A percentile compares a stretch with the other conserved stretches of the same genome.
Conservation (phyloP, 2,329 filamentous ascomycete species). For the Ophiostoma australiae region DNA sequence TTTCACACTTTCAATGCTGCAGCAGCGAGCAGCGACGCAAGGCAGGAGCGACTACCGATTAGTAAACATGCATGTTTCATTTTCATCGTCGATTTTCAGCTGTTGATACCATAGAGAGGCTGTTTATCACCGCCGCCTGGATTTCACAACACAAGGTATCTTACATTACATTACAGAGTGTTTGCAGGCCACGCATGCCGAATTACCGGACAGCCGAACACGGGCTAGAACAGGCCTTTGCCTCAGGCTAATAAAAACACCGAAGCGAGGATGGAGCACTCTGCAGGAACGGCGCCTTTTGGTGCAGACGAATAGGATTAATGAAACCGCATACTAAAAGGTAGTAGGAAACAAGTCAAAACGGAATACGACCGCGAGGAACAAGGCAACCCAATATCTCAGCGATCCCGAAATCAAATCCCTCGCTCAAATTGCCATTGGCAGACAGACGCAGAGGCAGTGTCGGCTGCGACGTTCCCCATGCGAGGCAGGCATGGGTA, state of each 20-base stretch:
- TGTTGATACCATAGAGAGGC: neutral
- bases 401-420: neutral
- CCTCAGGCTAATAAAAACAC: slow-evolving; percentile 2
- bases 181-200: neutral
- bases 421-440: slow-evolving; percentile 3
- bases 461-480: neutral
- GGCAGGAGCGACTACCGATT: neutral
- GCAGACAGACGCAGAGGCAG: neutral
- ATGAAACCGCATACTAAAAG: neutral
- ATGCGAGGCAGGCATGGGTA: neutral
- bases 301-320: neutral
- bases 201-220: slow-evolving; percentile 13
- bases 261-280: neutral
- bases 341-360: neutral
- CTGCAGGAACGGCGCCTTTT: slow-evolving; percentile 12
- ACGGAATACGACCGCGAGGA: neutral
- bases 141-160: neutral
- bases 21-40: neutral
- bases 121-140: neutral
- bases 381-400: neutral
- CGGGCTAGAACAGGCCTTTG: slow-evolving; percentile 15
- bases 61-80: neutral
- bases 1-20: neutral
- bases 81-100: neutral
- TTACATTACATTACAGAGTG: neutral